phyloP scores from a whole-genome alignment of 2,329 filamentous ascomycete species.

The Metarhizium humberi region DNA sequence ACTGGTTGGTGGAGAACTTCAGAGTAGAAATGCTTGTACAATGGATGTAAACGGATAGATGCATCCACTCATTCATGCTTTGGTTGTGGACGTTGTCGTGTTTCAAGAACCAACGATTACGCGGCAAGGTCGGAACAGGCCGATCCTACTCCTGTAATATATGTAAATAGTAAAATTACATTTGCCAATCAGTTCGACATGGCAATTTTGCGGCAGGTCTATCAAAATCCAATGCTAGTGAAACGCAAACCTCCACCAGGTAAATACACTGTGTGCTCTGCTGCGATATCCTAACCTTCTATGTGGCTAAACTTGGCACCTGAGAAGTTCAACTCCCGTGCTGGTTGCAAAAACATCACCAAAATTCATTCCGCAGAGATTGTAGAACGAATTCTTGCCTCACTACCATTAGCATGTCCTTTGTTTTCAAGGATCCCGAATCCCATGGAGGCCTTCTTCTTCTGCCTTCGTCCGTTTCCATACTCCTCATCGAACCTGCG shows the following conservation, averaged over 20 bases:
- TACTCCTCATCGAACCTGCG: conserved; percentile 94
- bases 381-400: conserved; percentile 31
- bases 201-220: not conserved
- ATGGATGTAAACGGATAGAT: too few relatives aligned
- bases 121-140: not conserved
- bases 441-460: conserved; percentile 40
- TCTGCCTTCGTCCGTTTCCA: conserved; percentile 66
- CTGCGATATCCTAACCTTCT: not conserved
- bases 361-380: not conserved
- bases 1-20: not conserved
- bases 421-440: conserved; percentile 41
- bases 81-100: too few relatives aligned
- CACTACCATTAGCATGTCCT: conserved; percentile 27
- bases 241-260: not conserved
- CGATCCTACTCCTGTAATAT: not conserved
- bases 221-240: not conserved
- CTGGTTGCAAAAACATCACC: not conserved
- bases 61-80: too few relatives aligned
- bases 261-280: not conserved
- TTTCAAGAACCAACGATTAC: not conserved
- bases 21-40: not conserved
- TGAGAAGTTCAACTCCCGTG: not conserved
- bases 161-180: not conserved
- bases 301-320: not conserved
- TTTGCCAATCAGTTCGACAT: not conserved